Conservation (phyloP, 1,139 yeast species). For the Saccharomycopsis hybrid region DNA sequence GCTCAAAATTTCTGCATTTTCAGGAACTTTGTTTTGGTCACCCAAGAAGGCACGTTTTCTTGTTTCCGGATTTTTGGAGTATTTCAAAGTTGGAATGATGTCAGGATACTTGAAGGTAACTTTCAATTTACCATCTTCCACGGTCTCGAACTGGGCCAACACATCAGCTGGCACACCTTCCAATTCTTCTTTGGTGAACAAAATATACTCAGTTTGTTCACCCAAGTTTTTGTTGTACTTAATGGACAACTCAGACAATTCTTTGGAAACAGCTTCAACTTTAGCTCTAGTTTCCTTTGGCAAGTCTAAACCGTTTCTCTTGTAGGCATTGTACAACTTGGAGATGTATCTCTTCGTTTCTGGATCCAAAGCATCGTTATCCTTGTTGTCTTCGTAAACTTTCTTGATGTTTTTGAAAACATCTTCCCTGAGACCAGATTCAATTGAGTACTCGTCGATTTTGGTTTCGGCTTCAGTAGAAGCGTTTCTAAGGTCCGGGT, state of each 20-base stretch:
- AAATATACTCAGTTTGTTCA: conserved; percentile 57
- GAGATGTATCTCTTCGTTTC: conserved; percentile 55
- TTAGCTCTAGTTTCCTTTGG: conserved; percentile 47
- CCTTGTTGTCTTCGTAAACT: conserved; percentile 35
- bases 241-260: conserved; percentile 50
- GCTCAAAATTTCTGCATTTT: conserved; percentile 52
- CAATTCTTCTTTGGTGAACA: conserved; percentile 58
- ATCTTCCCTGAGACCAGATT: conserved; percentile 60
- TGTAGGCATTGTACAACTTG: conserved; percentile 48
- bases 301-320: conserved; percentile 63
- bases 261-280: conserved; percentile 52
- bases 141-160: conserved; percentile 48
- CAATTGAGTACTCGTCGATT: conserved; percentile 52
- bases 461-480: conserved; percentile 56
- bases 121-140: conserved; percentile 44
- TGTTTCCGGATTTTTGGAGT: conserved; percentile 56
- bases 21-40: conserved; percentile 58
- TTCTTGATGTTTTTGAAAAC: conserved; percentile 53
- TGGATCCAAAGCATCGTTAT: conserved; percentile 36
- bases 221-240: conserved; percentile 60
- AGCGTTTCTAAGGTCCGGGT: conserved; percentile 61
- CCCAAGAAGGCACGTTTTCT: conserved; percentile 61
- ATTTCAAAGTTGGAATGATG: conserved; percentile 65
- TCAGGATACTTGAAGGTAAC: conserved; percentile 83
- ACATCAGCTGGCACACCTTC: conserved; percentile 68